Conservation (phyloP, 1,284 basidiomycete genomes). For the Pyrrhoderma noxium region DNA sequence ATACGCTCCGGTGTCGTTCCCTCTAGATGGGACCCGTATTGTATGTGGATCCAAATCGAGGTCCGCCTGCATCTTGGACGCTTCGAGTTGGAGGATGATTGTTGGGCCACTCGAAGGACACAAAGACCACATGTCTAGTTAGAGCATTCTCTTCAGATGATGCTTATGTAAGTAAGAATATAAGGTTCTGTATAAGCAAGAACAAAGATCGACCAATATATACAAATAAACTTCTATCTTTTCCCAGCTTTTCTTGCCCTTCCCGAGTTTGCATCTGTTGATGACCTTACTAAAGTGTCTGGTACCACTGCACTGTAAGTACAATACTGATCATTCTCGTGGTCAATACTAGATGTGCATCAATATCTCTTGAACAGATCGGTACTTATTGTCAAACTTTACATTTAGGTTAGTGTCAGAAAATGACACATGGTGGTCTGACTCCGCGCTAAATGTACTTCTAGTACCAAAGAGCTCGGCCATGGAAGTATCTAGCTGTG, state of each 20-base stretch:
- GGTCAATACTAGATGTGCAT: background rate
- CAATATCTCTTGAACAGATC: too few species aligned
- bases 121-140: conserved; percentile 8
- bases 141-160: conserved; percentile 16
- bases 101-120: conserved; percentile 7
- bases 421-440: background rate
- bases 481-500: conserved; percentile 94
- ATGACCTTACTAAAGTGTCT: too few species aligned
- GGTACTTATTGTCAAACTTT: conserved; percentile 84
- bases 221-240: too few species aligned
- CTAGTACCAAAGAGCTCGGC: conserved; percentile 85
- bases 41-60: conserved; percentile 19
- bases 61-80: conserved; percentile 19
- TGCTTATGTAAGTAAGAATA: too few species aligned
- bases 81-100: conserved; percentile 4
- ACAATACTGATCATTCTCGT: background rate
- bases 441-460: background rate
- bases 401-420: conserved; percentile 59
- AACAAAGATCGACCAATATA: too few species aligned
- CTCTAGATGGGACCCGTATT: conserved; percentile 20
- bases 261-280: too few species aligned
- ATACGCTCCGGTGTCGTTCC: conserved; percentile 8
- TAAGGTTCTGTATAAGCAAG: too few species aligned
- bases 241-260: too few species aligned
- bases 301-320: conserved; percentile 71